Conservation (phyloP, 2,329 filamentous ascomycete species). For the Beauveria brongniartii region DNA sequence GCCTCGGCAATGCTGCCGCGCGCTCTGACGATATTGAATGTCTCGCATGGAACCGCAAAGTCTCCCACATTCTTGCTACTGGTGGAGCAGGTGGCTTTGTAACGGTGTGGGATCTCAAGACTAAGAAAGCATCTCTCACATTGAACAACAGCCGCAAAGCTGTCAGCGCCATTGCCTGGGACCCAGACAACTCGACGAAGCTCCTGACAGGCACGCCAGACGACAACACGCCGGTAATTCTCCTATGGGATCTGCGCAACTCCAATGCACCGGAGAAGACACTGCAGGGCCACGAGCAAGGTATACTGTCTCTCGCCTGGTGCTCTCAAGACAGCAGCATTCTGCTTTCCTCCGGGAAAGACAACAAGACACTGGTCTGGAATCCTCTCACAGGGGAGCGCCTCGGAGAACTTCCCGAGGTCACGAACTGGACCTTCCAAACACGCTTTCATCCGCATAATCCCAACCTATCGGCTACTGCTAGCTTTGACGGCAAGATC, state of each 20-base stretch:
- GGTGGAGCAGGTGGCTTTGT: slow-evolving; percentile 91
- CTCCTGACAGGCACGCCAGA: slow-evolving; percentile 87
- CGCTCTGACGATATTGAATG: slow-evolving; percentile 94
- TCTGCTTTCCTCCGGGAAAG: slow-evolving; percentile 88
- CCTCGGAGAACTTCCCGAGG: slow-evolving; percentile 89
- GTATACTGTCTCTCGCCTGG: slow-evolving; percentile 91
- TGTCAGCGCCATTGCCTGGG: slow-evolving; percentile 94
- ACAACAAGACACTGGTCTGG: slow-evolving; percentile 93
- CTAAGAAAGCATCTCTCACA: slow-evolving; percentile 93
- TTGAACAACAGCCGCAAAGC: slow-evolving; percentile 92
- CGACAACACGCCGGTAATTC: slow-evolving; percentile 78
- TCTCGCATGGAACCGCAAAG: slow-evolving; percentile 97
- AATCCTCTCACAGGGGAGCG: slow-evolving; percentile 85
- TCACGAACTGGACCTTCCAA: slow-evolving; percentile 99
- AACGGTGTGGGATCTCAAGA: slow-evolving; percentile 97
- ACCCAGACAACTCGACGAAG: slow-evolving; percentile 90
- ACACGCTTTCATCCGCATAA: slow-evolving; percentile 92
- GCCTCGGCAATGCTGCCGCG: slow-evolving; percentile 78
- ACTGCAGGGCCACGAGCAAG: slow-evolving; percentile 86
- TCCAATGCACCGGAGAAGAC: slow-evolving; percentile 88
- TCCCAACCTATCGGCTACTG: slow-evolving; percentile 84
- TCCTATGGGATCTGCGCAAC: slow-evolving; percentile 92
- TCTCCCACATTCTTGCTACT: slow-evolving; percentile 90
- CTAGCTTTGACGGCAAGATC: slow-evolving; percentile 96
- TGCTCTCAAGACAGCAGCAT: slow-evolving; percentile 85